Base-by-base conservation (phyloP, 805 yeast species). In the Starmerella asiatica region DNA sequence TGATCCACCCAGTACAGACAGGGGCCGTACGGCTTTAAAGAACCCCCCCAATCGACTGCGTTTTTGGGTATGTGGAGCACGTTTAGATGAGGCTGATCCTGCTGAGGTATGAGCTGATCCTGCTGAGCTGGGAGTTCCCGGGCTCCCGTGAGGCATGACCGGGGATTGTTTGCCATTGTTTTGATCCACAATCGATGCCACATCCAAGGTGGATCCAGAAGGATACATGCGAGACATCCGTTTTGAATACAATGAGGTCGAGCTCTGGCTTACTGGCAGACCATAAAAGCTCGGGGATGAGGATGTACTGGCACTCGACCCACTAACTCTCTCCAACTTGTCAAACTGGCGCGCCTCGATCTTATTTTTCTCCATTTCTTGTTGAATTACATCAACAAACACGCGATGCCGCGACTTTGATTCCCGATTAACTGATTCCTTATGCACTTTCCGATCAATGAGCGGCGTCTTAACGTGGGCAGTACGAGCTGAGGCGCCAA, bases 321-420 rank as follows among this genome's bases (percentile, higher is more conserved):
- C 14, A 15, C 31, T 9, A 15, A 20, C 29, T 21, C 33, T 32
- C 9, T 39, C 42, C 17, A 44, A 36, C 14, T 35, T 34, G 9
- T 44, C 76, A 28, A 48, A 57, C 50, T 69, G 73, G 34, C 61
- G 59, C 4, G 55, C 51, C 44, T 79, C 86, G 35, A 79, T 58
- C 45, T 63, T 63, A 19, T 69, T 47, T 51, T 77, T 69, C 23
- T 67, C 71, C 5, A 62, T 51, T 53, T 79, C 84, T 18, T 61
- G 63, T 0, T 58, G 52, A 20, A 79, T 56, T 32, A 71, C 60
- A 3, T 57, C 53, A 4, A 56, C 59, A 50, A 78, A 77, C 5
- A 75, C 57, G 9, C 61, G 64, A 23, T 46, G 48, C 32, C 57
- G 61, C 21, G 62, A 53, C 34, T 61, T 61, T 7, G 61, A 53